Conservation (phyloP, 345 rosid species). For the Carallia brachiata region DNA sequence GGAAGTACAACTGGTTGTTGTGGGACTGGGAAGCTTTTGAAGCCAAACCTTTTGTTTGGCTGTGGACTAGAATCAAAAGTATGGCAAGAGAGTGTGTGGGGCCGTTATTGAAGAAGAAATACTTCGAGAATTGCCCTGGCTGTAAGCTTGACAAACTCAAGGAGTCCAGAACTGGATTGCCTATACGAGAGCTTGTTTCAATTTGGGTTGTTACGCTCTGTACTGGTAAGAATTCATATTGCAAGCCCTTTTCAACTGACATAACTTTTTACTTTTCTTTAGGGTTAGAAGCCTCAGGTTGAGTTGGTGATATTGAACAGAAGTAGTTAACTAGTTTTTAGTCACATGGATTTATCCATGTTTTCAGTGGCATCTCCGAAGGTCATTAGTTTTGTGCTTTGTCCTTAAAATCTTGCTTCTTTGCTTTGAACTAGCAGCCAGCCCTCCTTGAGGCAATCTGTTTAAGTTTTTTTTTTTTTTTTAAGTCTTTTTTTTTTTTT, state of each 20-base stretch:
- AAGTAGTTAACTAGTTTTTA: not conserved
- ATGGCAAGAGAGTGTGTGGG: conserved; percentile 24
- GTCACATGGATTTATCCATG: not conserved
- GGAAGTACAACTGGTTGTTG: not conserved
- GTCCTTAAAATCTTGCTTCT: not conserved
- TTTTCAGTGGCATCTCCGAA: not conserved
- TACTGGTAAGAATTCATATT: conserved; percentile 37
- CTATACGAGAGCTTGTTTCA: conserved; percentile 50
- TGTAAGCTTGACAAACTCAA: conserved; percentile 68
- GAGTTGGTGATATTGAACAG: no score
- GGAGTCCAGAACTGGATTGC: conserved; percentile 50
- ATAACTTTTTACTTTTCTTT: no score
- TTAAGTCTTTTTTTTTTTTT: no score
- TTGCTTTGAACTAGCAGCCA: no score
- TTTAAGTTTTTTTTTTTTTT: no score
- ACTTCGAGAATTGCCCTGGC: conserved; percentile 74
- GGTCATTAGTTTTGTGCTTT: not conserved
- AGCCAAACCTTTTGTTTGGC: not conserved
- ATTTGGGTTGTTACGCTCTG: conserved; percentile 75
- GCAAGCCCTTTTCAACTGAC: not conserved
- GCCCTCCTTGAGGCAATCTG: no score
- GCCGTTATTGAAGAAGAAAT: conserved; percentile 52
- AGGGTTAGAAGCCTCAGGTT: no score
- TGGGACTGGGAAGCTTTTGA: not conserved
- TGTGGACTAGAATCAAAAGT: not conserved